Evolutionary conservation across 2,329 filamentous ascomycete genomes (phyloP).

Genomic region (Emmonsiellopsis sp.): DNA sequence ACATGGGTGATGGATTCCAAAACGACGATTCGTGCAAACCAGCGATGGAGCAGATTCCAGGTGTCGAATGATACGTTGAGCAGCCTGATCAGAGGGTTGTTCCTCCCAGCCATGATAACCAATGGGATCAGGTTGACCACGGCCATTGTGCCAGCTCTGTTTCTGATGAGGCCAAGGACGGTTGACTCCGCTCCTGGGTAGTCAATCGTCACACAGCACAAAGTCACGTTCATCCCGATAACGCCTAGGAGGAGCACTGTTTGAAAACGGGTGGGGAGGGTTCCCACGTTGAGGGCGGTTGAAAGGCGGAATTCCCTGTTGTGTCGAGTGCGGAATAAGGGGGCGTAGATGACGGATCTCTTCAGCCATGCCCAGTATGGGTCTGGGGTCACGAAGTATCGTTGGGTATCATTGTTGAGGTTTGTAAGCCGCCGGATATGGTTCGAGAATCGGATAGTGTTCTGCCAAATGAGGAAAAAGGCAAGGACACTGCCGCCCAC

Average conservation of each 20-base stretch:
- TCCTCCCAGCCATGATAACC: conserved; percentile 27
- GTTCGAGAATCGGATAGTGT: conserved; percentile 49
- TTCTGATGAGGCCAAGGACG: conserved; percentile 31
- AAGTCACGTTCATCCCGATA: conserved; percentile 36
- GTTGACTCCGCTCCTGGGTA: conserved; percentile 26
- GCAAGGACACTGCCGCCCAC: conserved; percentile 55
- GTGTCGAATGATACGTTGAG: conserved; percentile 27
- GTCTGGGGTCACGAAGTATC: conserved; percentile 60
- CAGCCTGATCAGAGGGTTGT: conserved; percentile 29
- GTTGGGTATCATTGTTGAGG: conserved; percentile 68
- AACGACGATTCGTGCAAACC: conserved; percentile 63
- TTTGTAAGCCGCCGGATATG: conserved; percentile 66
- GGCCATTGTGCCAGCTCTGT: conserved; percentile 30
- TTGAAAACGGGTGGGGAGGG: conserved; percentile 38
- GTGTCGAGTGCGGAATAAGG: conserved; percentile 34
- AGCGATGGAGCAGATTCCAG: conserved; percentile 56
- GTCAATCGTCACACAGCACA: conserved; percentile 40
- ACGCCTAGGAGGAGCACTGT: conserved; percentile 31
- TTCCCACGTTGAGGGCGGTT: conserved; percentile 35
- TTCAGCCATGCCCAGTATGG: conserved; percentile 56
- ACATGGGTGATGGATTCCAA: conserved; percentile 62
- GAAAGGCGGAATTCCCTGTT: conserved; percentile 38
- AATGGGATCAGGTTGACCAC: conserved; percentile 30
- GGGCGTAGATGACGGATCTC: conserved; percentile 49
- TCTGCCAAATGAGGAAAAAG: conserved; percentile 58